Percentiles rank a stretch among this genome's conserved stretches.
phyloP scores from a whole-genome alignment of 257 asterid genomes.

The Henckelia pumila region DNA sequence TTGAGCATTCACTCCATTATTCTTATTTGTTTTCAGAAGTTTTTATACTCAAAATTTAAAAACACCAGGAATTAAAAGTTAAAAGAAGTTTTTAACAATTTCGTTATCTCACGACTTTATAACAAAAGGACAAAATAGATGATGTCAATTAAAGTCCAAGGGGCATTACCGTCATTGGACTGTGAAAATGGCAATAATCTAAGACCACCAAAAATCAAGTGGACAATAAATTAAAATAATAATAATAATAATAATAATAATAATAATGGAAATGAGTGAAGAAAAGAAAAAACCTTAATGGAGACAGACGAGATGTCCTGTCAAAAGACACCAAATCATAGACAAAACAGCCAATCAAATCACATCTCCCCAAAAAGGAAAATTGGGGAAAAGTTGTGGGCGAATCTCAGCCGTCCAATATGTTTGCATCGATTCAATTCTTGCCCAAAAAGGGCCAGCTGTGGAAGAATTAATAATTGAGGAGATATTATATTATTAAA shows the following conservation, averaged over 20 bases:
- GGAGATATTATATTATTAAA: no score
- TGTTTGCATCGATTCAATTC: no score
- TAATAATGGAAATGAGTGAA: conserved; percentile 9
- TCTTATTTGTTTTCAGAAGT: no score
- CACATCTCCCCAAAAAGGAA: conserved; percentile 24
- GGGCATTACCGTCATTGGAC: conserved; percentile 23
- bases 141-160: conserved; percentile 35
- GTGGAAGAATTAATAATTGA: background rate
- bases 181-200: background rate
- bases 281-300: conserved; percentile 36
- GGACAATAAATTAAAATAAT: no score
- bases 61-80: no score
- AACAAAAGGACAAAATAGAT: conserved; percentile 20
- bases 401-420: conserved; percentile 40
- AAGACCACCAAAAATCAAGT: background rate
- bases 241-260: no score
- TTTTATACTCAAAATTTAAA: no score
- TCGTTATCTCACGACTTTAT: no score
- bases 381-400: background rate
- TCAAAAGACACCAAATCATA: conserved; percentile 23
- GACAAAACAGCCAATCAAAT: conserved; percentile 23
- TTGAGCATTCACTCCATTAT: no score
- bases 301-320: conserved; percentile 29
- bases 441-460: background rate
- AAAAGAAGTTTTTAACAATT: no score